phyloP scores from a whole-genome alignment of 345 rosid genomes.

The Cardamine occulta region DNA sequence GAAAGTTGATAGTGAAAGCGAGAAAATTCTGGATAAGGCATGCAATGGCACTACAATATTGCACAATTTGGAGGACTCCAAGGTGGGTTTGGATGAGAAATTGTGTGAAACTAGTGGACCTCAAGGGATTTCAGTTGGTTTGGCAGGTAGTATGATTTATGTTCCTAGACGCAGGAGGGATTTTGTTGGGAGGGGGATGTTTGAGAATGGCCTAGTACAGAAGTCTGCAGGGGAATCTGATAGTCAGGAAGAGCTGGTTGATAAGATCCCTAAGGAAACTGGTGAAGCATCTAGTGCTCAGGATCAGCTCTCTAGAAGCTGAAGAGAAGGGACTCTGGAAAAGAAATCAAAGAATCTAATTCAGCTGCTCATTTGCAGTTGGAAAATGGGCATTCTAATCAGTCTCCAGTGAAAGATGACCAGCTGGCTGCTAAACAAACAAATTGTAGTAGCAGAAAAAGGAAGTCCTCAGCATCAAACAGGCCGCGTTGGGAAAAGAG shows the following conservation, averaged over 20 bases:
- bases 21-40: slow-evolving; percentile 55
- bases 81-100: slow-evolving; percentile 49
- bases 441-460: slow-evolving; percentile 58
- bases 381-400: slow-evolving; percentile 46
- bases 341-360: slow-evolving; percentile 46
- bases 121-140: slow-evolving; percentile 54
- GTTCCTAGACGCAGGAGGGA: slow-evolving; percentile 91
- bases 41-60: slow-evolving; percentile 52
- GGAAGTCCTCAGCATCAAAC: slow-evolving; percentile 46
- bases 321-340: slow-evolving; percentile 46
- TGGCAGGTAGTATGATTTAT: slow-evolving; percentile 54
- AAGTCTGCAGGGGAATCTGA: slow-evolving; percentile 48
- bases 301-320: slow-evolving; percentile 44
- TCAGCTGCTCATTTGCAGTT: slow-evolving; percentile 48
- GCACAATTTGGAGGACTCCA: slow-evolving; percentile 47
- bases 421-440: slow-evolving; percentile 46
- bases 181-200: slow-evolving; percentile 72
- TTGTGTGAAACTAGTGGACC: slow-evolving; percentile 47
- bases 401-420: slow-evolving; percentile 43
- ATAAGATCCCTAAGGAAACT: slow-evolving; percentile 45
- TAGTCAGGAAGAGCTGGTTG: slow-evolving; percentile 46
- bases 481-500: slow-evolving; percentile 43
- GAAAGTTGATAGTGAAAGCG: slow-evolving; percentile 48
- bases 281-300: slow-evolving; percentile 47
- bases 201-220: slow-evolving; percentile 50